A percentile compares a stretch with the other conserved stretches of the same genome.
Conservation (phyloP, 176 grass and related monocot genomes). For the Olyra latifolia region DNA sequence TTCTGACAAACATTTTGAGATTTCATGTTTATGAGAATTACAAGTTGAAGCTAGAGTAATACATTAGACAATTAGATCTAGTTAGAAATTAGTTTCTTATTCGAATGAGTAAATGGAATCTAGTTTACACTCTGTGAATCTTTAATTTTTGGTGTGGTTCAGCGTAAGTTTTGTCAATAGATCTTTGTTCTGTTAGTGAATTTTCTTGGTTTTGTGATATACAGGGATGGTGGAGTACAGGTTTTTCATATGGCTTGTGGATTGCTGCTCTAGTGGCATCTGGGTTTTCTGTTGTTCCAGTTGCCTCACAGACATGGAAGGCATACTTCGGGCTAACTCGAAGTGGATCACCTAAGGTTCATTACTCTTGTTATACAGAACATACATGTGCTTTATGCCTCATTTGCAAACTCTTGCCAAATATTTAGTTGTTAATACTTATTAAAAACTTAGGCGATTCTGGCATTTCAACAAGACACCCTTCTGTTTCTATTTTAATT, state of each 20-base stretch:
- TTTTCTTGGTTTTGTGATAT: conserved; percentile 22
- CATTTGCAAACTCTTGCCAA: background rate
- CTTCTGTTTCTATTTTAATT: background rate
- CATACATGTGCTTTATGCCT: background rate
- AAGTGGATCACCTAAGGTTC: conserved; percentile 63
- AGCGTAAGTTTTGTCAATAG: background rate
- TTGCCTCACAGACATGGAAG: conserved; percentile 79
- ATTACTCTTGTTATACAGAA: background rate
- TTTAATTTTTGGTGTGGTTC: conserved; percentile 17
- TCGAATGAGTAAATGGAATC: background rate
- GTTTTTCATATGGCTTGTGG: conserved; percentile 97
- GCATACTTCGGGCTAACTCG: conserved; percentile 65
- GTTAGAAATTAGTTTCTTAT: background rate
- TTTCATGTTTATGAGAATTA: conserved; percentile 13
- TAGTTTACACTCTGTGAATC: background rate
- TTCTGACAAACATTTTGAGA: background rate
- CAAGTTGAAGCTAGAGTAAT: conserved; percentile 14
- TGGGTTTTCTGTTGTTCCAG: conserved; percentile 78
- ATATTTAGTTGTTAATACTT: background rate
- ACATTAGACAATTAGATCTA: background rate
- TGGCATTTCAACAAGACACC: background rate
- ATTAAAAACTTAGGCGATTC: background rate
- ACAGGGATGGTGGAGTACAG: conserved; percentile 87
- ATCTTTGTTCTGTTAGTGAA: background rate
- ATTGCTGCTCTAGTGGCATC: conserved; percentile 86